phyloP scores from a whole-genome alignment of 2,329 filamentous ascomycete species.

The Parasarocladium wereldwijsianum region DNA sequence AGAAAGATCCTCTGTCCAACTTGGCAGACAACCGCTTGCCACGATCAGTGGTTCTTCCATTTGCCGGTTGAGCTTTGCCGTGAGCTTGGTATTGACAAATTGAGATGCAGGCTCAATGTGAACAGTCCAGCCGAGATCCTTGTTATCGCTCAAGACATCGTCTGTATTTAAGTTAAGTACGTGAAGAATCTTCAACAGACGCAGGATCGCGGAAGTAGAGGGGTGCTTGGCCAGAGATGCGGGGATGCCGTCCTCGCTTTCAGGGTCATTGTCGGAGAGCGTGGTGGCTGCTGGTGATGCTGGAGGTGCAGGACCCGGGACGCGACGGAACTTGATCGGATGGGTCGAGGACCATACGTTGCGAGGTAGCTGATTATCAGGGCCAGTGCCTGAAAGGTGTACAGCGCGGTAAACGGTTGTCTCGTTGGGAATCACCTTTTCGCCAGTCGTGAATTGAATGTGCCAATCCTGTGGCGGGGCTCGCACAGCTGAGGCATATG shows the following conservation, averaged over 20 bases:
- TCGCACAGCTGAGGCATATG: slow-evolving; percentile 75
- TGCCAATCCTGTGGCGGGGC: slow-evolving; percentile 86
- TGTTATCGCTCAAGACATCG: slow-evolving; percentile 67
- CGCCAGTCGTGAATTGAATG: slow-evolving; percentile 84
- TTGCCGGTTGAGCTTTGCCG: slow-evolving; percentile 92
- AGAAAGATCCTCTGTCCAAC: slow-evolving; percentile 90
- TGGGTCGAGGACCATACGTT: slow-evolving; percentile 87
- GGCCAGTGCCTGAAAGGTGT: slow-evolving; percentile 41
- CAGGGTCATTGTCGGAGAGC: slow-evolving; percentile 42
- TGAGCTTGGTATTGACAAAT: slow-evolving; percentile 97
- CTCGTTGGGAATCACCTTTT: slow-evolving; percentile 71
- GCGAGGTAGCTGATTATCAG: slow-evolving; percentile 52
- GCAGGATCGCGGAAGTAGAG: slow-evolving; percentile 73
- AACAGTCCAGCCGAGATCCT: slow-evolving; percentile 50
- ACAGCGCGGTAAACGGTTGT: slow-evolving; percentile 94
- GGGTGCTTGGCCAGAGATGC: slow-evolving; percentile 71
- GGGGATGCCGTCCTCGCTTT: slow-evolving; percentile 49
- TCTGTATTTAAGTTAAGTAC: slow-evolving; percentile 87
- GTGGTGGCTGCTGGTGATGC: too few species aligned
- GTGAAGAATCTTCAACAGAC: slow-evolving; percentile 78
- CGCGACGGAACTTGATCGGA: slow-evolving; percentile 80
- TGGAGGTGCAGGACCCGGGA: slow-evolving; percentile 69
- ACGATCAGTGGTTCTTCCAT: slow-evolving; percentile 94
- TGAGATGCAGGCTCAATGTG: slow-evolving; percentile 76
- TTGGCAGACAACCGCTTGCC: slow-evolving; percentile 88